Conservation (phyloP, 2,329 filamentous ascomycete species). For the Alternaria conjuncta region DNA sequence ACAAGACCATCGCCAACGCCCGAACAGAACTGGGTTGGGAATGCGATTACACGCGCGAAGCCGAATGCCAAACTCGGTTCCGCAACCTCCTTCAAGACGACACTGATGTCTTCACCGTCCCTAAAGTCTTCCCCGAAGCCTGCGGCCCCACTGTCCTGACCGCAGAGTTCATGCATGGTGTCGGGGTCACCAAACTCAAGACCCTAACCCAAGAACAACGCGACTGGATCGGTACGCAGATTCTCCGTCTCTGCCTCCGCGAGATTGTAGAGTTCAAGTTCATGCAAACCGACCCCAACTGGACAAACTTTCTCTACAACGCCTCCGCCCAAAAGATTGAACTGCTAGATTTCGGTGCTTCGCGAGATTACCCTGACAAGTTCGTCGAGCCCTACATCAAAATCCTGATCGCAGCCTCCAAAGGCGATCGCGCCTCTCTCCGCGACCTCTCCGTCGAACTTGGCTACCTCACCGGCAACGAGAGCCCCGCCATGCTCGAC, state of each 20-base stretch:
- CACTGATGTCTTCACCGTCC: constrained; percentile 76
- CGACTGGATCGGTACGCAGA: constrained; percentile 96
- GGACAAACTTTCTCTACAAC: constrained; percentile 98
- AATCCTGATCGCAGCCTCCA: constrained; percentile 80
- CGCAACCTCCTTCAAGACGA: constrained; percentile 77
- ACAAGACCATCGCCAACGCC: constrained; percentile 97
- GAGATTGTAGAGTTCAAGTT: constrained; percentile 95
- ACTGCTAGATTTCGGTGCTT: constrained; percentile 94
- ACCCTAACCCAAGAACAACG: constrained; percentile 80
- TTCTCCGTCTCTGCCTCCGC: constrained; percentile 87
- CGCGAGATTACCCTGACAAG: constrained; percentile 77
- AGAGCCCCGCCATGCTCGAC: constrained; percentile 84
- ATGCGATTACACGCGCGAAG: constrained; percentile 92
- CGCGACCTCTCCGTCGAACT: constrained; percentile 74
- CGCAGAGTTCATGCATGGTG: constrained; percentile 88
- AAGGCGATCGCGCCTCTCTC: constrained; percentile 69
- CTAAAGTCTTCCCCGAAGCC: constrained; percentile 77
- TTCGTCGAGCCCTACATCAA: constrained; percentile 84
- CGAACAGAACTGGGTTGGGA: constrained; percentile 93
- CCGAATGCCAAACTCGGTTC: constrained; percentile 79
- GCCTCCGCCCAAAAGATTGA: constrained; percentile 74
- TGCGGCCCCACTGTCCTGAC: constrained; percentile 88
- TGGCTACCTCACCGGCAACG: constrained; percentile 91
- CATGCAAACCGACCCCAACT: constrained; percentile 99
- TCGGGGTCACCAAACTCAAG: constrained; percentile 80